Base-by-base conservation (phyloP, 257 asterid genomes). In the Scutellaria galericulata region DNA sequence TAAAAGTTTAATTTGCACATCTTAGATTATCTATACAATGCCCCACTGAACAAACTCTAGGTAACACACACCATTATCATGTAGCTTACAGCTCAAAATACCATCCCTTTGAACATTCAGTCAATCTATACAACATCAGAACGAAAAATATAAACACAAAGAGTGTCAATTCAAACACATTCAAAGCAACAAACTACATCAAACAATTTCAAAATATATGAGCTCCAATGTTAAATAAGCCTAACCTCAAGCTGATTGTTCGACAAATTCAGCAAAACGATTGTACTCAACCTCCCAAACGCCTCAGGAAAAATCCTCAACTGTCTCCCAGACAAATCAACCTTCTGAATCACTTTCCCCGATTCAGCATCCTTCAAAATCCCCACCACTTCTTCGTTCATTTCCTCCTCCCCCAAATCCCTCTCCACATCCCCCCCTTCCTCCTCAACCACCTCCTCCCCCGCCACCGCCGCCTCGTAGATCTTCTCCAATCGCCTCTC, bases 301-400 rank as follows among this genome's bases (percentile, higher is more conserved):
- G 86, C 92, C 83, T 95, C 99, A 1, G 99, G 98, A 7, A 95
- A 72, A 66, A 87, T 65, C 77, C 79, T 82, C 91, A 95, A 71
- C 70, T 66, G 78, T 40, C 80, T 85, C 67, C 78, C 91, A 0
- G 95, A 77, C 51, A 95, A 84, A 81, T 82, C 86, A 73, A 95
- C 85, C 77, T 75, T 82, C 79, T 90, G 85, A 39, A 92, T 73
- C 77, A 12, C 74, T 70, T 83, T 87, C 68, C 86, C 92, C 13
- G 79, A 59, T 64, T 84, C 86, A 55, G 83, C 91, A 58, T 87
- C 96, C 88, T 77, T 82, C 84, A 95, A 77, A 66, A 92, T 74
- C 62, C 81, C 74, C 57, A 83, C 89, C 77, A 92, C 91, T 74
- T 85, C 95, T 75, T 85, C 98, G 75, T 87, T 75, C 74, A 83